phyloP scores from a whole-genome alignment of 2,329 filamentous ascomycete genomes.

The Alternaria arborescens region DNA sequence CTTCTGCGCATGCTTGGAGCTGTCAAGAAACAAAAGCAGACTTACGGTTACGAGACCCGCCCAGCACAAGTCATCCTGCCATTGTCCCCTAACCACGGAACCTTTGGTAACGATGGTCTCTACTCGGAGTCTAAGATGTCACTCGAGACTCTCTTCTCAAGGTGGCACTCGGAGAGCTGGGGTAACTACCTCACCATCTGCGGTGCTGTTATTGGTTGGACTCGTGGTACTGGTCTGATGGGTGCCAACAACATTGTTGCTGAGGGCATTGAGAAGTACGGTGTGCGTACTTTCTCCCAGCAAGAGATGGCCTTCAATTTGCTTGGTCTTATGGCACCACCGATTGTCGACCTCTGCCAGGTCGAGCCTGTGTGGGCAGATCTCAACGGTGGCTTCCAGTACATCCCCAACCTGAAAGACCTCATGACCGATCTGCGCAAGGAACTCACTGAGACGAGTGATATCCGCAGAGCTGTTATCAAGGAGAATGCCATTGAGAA shows the following conservation, averaged over 20 bases:
- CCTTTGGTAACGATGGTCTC: slow-evolving; percentile 95
- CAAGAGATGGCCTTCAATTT: slow-evolving; percentile 99
- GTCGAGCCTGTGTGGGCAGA: slow-evolving; percentile 95
- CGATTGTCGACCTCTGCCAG: slow-evolving; percentile 95
- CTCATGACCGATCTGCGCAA: slow-evolving; percentile 93
- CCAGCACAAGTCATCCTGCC: slow-evolving; percentile 96
- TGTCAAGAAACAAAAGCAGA: slow-evolving; percentile 89
- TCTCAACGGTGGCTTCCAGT: slow-evolving; percentile 96
- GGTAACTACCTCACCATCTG: slow-evolving; percentile 97
- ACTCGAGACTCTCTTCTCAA: slow-evolving; percentile 96
- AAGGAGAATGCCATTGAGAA: slow-evolving; percentile 97
- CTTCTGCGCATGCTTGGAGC: slow-evolving; percentile 87
- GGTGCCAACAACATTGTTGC: slow-evolving; percentile 97
- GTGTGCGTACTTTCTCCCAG: slow-evolving; percentile 97
- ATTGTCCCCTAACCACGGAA: slow-evolving; percentile 96
- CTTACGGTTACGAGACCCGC: slow-evolving; percentile 89
- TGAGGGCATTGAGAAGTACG: slow-evolving; percentile 94
- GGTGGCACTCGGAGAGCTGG: slow-evolving; percentile 98
- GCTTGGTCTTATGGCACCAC: slow-evolving; percentile 92
- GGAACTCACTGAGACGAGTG: slow-evolving; percentile 93
- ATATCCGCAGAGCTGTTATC: slow-evolving; percentile 90
- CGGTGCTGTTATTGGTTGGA: slow-evolving; percentile 98
- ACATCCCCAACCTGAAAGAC: slow-evolving; percentile 94
- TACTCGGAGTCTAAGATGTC: slow-evolving; percentile 99
- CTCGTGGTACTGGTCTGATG: slow-evolving; percentile 97